A percentile compares a stretch with the other conserved stretches of the same genome.
These are phyloP conservation scores for Zygosaccharomyces gambellarensis DNA, from an alignment of 805 yeast genomes.

Conservation along the genomic window DNA sequence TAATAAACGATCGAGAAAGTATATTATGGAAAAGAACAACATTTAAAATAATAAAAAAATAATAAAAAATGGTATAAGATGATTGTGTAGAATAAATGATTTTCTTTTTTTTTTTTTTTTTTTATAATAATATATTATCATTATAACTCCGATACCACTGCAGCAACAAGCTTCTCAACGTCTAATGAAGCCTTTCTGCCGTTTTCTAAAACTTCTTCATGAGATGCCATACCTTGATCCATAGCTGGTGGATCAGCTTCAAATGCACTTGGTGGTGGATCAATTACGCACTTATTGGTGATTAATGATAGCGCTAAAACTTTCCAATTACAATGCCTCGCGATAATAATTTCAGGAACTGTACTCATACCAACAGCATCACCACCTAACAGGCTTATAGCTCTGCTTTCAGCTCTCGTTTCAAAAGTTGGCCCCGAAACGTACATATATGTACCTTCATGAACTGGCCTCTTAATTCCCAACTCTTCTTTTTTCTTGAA, in stretches of 20 bases:
- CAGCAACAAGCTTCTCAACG: slow-evolving; percentile 64
- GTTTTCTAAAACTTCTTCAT: slow-evolving; percentile 82
- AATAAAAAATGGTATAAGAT: not conserved
- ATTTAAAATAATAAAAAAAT: not conserved
- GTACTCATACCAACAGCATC: slow-evolving; percentile 98
- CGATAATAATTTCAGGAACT: slow-evolving; percentile 91
- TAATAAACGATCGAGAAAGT: not conserved
- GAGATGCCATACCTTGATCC: slow-evolving; percentile 78
- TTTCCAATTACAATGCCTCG: slow-evolving; percentile 78
- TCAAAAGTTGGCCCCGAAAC: slow-evolving; percentile 95
- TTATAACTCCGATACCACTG: slow-evolving; percentile 45
- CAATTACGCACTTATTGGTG: slow-evolving; percentile 76
- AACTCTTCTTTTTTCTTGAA: slow-evolving; percentile 50
- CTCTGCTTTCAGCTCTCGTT: slow-evolving; percentile 84
- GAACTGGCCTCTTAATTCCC: slow-evolving; percentile 50
- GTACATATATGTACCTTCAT: slow-evolving; percentile 82
- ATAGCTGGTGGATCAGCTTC: slow-evolving; percentile 49
- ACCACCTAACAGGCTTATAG: slow-evolving; percentile 68
- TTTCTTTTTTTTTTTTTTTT: not conserved
- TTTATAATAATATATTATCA: not conserved
- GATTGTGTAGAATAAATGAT: slow-evolving; percentile 3
- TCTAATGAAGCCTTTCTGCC: slow-evolving; percentile 79
- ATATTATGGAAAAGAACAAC: not conserved
- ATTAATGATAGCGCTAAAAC: slow-evolving; percentile 83
- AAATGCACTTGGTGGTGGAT: slow-evolving; percentile 61